Evolutionary conservation across 495 filamentous ascomycete species (phyloP).

Genomic region (Podospora conica): DNA sequence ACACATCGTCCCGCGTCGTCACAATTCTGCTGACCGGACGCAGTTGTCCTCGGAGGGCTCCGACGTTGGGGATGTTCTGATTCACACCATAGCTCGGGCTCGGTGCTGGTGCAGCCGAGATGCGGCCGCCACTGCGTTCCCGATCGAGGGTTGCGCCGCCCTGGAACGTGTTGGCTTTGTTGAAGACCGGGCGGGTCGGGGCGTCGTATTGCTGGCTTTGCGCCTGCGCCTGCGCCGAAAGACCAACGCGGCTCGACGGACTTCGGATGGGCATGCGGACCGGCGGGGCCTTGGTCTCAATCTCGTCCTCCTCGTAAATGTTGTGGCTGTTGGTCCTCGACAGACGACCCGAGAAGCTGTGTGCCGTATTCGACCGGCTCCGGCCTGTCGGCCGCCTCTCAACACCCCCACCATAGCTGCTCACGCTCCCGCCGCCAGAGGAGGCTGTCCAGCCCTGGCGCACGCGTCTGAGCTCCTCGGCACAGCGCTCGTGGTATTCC

Average conservation of each 20-base stretch:
- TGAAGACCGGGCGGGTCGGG: conserved; percentile 32
- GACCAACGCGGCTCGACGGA: conserved; percentile 30
- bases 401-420: conserved; percentile 21
- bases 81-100: conserved; percentile 26
- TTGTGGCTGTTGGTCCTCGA: conserved; percentile 32
- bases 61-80: conserved; percentile 28
- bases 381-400: conserved; percentile 30
- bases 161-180: conserved; percentile 39
- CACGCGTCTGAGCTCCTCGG: conserved; percentile 56
- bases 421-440: conserved; percentile 1
- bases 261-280: conserved; percentile 61
- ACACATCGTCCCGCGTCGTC: conserved; percentile 48
- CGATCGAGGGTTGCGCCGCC: conserved; percentile 25
- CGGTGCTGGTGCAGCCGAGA: conserved; percentile 21
- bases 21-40: conserved; percentile 37
- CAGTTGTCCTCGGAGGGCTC: conserved; percentile 35
- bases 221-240: conserved; percentile 34
- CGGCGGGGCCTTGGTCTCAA: conserved; percentile 26
- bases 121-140: conserved; percentile 18
- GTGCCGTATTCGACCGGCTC: conserved; percentile 43
- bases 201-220: conserved; percentile 28
- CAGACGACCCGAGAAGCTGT: conserved; percentile 38
- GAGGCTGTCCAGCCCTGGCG: conserved; percentile 42
- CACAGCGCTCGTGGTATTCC: conserved; percentile 83
- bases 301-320: conserved; percentile 33